These are phyloP conservation scores for sunflower (Helianthus annuus) DNA, from an alignment of 129 eudicot species.

Conservation along the genomic window HanXRQr2.0-SUNRISE NC_035436.2:52080547-52081046, in stretches of 20 bases:
- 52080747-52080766: slow-evolving; percentile 87
- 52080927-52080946: slow-evolving; percentile 93
- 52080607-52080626: slow-evolving; percentile 71
- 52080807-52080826: slow-evolving; percentile 32
- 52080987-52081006: slow-evolving; percentile 67
- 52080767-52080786: slow-evolving; percentile 86
- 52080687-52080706: slow-evolving; percentile 79
- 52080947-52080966: slow-evolving; percentile 97
- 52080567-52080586: neutral
- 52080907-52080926: slow-evolving; percentile 83
- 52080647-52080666: slow-evolving; percentile 96
- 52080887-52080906: slow-evolving; percentile 80
- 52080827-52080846: neutral
- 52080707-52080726: slow-evolving; percentile 84
- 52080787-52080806: slow-evolving; percentile 99
- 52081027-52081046: slow-evolving; percentile 90
- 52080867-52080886: slow-evolving; percentile 59
- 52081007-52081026: slow-evolving; percentile 65
- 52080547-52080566: neutral
- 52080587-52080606: slow-evolving; percentile 57
- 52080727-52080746: slow-evolving; percentile 93
- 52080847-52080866: neutral
- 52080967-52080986: slow-evolving; percentile 90
- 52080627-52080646: slow-evolving; percentile 74
- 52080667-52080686: slow-evolving; percentile 79